Evolutionary conservation across 2,329 filamentous ascomycete genomes (phyloP).

Genomic region (Pyrenochaeta sp.): DNA sequence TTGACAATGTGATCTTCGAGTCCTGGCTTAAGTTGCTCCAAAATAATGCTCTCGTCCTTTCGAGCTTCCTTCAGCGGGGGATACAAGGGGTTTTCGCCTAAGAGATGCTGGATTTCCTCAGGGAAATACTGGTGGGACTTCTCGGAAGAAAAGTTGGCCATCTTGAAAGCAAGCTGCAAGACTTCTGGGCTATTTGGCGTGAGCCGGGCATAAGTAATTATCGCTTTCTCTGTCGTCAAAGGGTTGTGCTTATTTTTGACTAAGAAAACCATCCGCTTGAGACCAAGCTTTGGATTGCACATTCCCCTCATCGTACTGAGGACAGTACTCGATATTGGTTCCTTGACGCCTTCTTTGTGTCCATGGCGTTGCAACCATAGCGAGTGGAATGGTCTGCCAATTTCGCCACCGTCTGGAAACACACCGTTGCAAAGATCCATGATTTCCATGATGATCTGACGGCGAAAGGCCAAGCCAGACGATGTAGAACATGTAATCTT

Average conservation of each 20-base stretch:
- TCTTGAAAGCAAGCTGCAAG: slow-evolving; percentile 57
- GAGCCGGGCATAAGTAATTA: slow-evolving; percentile 59
- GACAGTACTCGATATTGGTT: slow-evolving; percentile 62
- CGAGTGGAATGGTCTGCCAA: slow-evolving; percentile 62
- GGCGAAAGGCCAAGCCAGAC: slow-evolving; percentile 26
- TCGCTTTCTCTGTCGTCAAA: slow-evolving; percentile 55
- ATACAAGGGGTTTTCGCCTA: slow-evolving; percentile 28
- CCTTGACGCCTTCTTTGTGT: slow-evolving; percentile 43
- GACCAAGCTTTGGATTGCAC: slow-evolving; percentile 53
- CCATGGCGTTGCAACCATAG: slow-evolving; percentile 58
- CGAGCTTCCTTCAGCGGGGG: slow-evolving; percentile 25
- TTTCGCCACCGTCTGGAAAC: slow-evolving; percentile 62
- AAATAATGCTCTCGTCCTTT: slow-evolving; percentile 37
- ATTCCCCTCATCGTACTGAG: slow-evolving; percentile 59
- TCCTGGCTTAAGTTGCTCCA: slow-evolving; percentile 30
- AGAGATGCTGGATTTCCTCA: slow-evolving; percentile 35
- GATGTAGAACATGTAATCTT: slow-evolving; percentile 12
- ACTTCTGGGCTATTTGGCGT: slow-evolving; percentile 55
- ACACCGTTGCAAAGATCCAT: slow-evolving; percentile 62
- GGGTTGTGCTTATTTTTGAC: slow-evolving; percentile 24
- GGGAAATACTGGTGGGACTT: slow-evolving; percentile 44
- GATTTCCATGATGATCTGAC: slow-evolving; percentile 62
- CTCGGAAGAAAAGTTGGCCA: slow-evolving; percentile 52
- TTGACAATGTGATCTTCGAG: slow-evolving; percentile 29
- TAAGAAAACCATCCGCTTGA: slow-evolving; percentile 56